Conservation (phyloP, 1,284 basidiomycete species). For the Testicularia cyperi region DNA sequence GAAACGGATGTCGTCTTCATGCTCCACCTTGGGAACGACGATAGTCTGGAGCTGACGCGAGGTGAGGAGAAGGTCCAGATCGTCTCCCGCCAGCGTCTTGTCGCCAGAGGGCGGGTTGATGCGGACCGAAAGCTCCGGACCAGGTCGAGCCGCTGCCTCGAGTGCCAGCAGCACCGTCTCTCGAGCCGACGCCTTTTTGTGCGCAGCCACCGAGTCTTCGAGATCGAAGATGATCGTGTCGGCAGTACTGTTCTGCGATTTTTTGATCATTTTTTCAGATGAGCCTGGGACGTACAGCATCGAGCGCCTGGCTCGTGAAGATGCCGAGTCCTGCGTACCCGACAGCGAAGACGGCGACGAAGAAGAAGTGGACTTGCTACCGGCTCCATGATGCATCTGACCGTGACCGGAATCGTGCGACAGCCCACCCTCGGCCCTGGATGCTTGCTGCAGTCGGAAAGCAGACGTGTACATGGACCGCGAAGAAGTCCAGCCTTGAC, state of each 20-base stretch:
- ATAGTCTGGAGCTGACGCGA: slow-evolving; percentile 40
- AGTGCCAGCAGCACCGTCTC: slow-evolving; percentile 50
- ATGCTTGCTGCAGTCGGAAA: no score
- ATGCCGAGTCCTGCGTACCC: no score
- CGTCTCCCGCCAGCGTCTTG: slow-evolving; percentile 30
- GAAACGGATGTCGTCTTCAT: slow-evolving; percentile 36
- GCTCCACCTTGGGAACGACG: slow-evolving; percentile 56
- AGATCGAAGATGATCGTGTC: slow-evolving; percentile 57
- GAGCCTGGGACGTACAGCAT: slow-evolving; percentile 57
- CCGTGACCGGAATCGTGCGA: no score
- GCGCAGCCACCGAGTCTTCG: slow-evolving; percentile 53
- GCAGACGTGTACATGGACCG: no score
- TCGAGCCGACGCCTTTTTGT: slow-evolving; percentile 51
- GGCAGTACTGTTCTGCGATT: slow-evolving; percentile 28
- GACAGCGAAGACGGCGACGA: no score
- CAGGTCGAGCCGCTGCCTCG: slow-evolving; percentile 26
- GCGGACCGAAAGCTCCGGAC: slow-evolving; percentile 51
- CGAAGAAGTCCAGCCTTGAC: no score
- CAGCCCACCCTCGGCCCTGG: no score
- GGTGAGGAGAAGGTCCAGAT: slow-evolving; percentile 53
- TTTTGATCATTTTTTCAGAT: slow-evolving; percentile 56
- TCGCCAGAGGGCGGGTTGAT: slow-evolving; percentile 54
- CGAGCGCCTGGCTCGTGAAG: slow-evolving; percentile 17
- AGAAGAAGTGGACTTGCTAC: no score
- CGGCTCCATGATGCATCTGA: no score